phyloP scores from a whole-genome alignment of 495 filamentous ascomycete genomes.

The Astrocystis sublimbata region DNA sequence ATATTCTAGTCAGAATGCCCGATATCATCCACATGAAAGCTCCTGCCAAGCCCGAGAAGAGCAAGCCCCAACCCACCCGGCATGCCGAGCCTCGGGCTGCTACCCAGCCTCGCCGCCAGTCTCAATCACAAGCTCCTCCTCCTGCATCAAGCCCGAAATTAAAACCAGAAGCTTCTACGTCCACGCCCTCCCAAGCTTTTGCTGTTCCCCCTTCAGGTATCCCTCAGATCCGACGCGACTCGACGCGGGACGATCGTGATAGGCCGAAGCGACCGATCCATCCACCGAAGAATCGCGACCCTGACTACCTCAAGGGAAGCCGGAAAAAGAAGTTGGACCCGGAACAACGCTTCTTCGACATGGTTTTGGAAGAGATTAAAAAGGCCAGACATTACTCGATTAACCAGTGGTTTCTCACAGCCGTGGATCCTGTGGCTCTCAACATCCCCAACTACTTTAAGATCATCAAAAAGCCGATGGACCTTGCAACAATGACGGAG shows the following conservation, averaged over 20 bases:
- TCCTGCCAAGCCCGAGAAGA: conserved; percentile 55
- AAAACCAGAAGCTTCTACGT: conserved; percentile 29
- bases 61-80: conserved; percentile 52
- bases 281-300: conserved; percentile 80
- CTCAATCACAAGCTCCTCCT: conserved; percentile 30
- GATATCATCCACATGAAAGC: conserved; percentile 47
- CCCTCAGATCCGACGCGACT: conserved; percentile 92
- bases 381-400: conserved; percentile 68
- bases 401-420: conserved; percentile 70
- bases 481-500: conserved; percentile 71
- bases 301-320: conserved; percentile 79
- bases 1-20: conserved; percentile 63
- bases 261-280: conserved; percentile 94
- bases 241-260: conserved; percentile 67
- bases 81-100: conserved; percentile 45
- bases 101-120: conserved; percentile 48
- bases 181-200: conserved; percentile 62
- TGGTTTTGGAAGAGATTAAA: conserved; percentile 73
- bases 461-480: conserved; percentile 96
- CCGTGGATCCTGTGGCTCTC: conserved; percentile 91
- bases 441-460: conserved; percentile 94
- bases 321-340: conserved; percentile 90
- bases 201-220: conserved; percentile 80
- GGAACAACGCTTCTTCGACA: conserved; percentile 87
- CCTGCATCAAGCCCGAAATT: conserved; percentile 44